These are phyloP conservation scores for Yarrowia phangngaensis DNA, from an alignment of 805 yeast genomes.

Conservation along the genomic window DNA sequence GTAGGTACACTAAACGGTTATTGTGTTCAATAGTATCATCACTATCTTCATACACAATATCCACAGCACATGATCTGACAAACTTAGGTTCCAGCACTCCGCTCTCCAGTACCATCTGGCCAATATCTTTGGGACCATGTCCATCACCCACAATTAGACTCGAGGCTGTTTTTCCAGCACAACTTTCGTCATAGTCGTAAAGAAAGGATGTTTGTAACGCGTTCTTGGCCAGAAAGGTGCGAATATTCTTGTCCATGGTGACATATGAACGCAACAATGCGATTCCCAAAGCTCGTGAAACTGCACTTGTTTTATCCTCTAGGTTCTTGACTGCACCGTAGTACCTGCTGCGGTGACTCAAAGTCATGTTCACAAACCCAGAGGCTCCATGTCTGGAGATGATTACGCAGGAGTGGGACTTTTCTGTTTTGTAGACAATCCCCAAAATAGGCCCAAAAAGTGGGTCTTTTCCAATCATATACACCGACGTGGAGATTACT, in stretches of 20 bases:
- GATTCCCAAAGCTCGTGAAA: constrained; percentile 72
- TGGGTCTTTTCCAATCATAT: constrained; percentile 40
- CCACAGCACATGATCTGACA: constrained; percentile 57
- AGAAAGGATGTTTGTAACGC: constrained; percentile 12
- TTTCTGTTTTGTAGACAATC: constrained; percentile 35
- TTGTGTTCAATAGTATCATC: constrained; percentile 57
- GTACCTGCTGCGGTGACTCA: constrained; percentile 59
- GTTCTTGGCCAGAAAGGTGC: constrained; percentile 28
- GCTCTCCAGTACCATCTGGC: constrained; percentile 50
- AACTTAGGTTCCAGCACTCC: constrained; percentile 55
- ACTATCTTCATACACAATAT: constrained; percentile 65
- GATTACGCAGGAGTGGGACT: constrained; percentile 35
- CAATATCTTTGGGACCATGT: constrained; percentile 54
- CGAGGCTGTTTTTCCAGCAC: constrained; percentile 77
- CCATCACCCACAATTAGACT: constrained; percentile 53
- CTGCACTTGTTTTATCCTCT: constrained; percentile 50
- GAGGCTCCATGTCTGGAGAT: constrained; percentile 56
- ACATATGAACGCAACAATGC: constrained; percentile 66
- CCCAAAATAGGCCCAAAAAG: constrained; percentile 40
- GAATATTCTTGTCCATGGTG: constrained; percentile 44
- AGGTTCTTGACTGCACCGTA: constrained; percentile 77
- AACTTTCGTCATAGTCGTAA: constrained; percentile 69
- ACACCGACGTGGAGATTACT: constrained; percentile 35
- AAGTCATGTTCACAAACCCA: constrained; percentile 54
- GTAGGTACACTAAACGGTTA: constrained; percentile 65